Base-by-base conservation (phyloP, 805 yeast genomes). In the Candida oleophila region DNA sequence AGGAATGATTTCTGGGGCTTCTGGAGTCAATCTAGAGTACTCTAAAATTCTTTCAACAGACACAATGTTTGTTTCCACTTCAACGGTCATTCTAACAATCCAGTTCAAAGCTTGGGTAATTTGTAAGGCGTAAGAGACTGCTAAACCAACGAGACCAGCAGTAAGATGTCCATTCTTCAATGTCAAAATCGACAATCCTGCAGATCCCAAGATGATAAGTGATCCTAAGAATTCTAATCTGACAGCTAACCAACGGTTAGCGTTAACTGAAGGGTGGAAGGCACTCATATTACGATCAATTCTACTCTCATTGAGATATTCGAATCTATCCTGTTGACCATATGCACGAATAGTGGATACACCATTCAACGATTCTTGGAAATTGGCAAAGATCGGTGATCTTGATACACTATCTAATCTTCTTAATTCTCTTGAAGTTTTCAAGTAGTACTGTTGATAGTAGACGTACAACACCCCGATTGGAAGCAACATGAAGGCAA, bases 11-110 rank as follows among this genome's bases (percentile, higher is more conserved):
- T 75, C 82, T 0, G 94, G 89, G 7, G 98, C 98, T 71, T 94
- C 99, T 15, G 91, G 74, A 35, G 70, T 70, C 51, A 94, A 72
- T 16, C 71, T 65, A 33, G 96, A 80, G 65, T 91, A 92, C 65
- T 92, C 99, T 68, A 88, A 76, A 45, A 92, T 83, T 69, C 99
- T 83, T 72, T 92, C 99, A 40, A 95, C 97, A 16, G 96, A 87
- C 34, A 94, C 99, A 70, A 94, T 91, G 66, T 90, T 92, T 11
- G 97, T 90, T 67, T 94, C 99, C 42, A 94, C 96, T 57, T 94
- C 99, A 40, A 94, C 99, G 0, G 97, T 89, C 98, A 92, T 92
- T 70, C 99, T 81, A 28, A 94, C 98, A 66, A 94, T 89, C 98
- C 98, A 92, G 66, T 91, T 92, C 68, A 94, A 78, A 0, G 96